A percentile compares a stretch with the other conserved stretches of the same genome.
These are phyloP conservation scores for Sisymbrium irio DNA, from an alignment of 345 rosid genomes.

Conservation along the genomic window DNA sequence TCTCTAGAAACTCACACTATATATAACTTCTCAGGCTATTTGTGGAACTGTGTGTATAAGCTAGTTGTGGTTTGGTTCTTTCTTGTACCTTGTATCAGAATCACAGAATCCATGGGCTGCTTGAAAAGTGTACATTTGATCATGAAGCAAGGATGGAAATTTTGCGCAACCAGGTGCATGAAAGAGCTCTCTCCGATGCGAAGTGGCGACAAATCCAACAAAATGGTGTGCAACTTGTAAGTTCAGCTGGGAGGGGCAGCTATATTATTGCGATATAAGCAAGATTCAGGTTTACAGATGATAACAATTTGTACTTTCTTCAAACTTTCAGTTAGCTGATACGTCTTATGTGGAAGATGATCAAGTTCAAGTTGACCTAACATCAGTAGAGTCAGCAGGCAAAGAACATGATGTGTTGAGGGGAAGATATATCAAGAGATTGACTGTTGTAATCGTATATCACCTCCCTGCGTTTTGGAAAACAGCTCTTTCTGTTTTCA, in stretches of 20 bases:
- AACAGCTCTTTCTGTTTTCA: conserved; percentile 81
- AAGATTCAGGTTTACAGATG: conserved; percentile 10
- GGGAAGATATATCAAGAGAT: conserved; percentile 74
- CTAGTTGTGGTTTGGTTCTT: conserved; percentile 16
- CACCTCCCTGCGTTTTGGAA: conserved; percentile 96
- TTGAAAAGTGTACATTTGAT: conserved; percentile 88
- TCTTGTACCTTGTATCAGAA: conserved; percentile 50
- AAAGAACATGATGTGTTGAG: conserved; percentile 82
- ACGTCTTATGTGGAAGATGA: conserved; percentile 39
- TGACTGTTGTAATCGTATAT: conserved; percentile 74
- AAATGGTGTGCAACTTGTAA: conserved; percentile 56
- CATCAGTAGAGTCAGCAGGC: conserved; percentile 47
- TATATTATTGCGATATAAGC: not conserved
- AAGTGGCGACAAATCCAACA: conserved; percentile 90
- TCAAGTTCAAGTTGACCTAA: conserved; percentile 51
- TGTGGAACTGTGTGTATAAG: not conserved
- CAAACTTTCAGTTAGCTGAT: conserved; percentile 52
- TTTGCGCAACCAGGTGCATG: conserved; percentile 60
- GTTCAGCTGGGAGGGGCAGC: conserved; percentile 29
- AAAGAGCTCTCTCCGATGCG: conserved; percentile 78
- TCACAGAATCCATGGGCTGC: conserved; percentile 85
- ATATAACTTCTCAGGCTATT: not conserved
- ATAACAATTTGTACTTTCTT: conserved; percentile 14
- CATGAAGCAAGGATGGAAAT: conserved; percentile 83
- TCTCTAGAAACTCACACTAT: not conserved